Conservation (phyloP, 2,329 filamentous ascomycete species). For the Diaporthe capsici region DNA sequence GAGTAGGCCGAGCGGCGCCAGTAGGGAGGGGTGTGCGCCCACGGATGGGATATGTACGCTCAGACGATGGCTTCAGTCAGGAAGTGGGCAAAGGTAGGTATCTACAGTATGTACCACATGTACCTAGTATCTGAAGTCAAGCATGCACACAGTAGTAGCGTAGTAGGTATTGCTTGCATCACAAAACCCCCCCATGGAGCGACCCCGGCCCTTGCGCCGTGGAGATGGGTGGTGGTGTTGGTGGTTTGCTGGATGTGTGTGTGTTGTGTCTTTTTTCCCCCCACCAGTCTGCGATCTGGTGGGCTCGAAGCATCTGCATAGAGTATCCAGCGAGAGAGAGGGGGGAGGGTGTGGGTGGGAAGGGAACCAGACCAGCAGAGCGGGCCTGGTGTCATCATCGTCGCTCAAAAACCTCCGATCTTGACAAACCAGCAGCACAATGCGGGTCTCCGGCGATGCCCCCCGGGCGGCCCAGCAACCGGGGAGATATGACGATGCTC, state of each 20-base stretch:
- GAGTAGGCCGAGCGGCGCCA: conserved; percentile 1
- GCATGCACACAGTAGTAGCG: conserved; percentile 9
- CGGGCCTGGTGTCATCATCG: conserved; percentile 28
- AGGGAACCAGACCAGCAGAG: background rate
- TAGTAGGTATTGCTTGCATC: conserved; percentile 20
- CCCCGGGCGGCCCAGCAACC: conserved; percentile 11
- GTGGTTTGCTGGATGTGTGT: background rate
- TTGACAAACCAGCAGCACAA: conserved; percentile 8
- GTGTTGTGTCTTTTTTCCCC: background rate
- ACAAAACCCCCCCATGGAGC: background rate
- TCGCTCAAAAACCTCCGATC: conserved; percentile 19
- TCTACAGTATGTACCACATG: background rate
- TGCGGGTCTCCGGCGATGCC: conserved; percentile 22
- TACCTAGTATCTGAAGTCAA: background rate
- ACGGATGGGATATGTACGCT: conserved; percentile 20
- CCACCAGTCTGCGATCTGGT: conserved; percentile 24
- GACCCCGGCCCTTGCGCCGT: conserved; percentile 22
- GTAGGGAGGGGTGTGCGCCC: background rate
- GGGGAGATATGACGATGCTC: conserved; percentile 1
- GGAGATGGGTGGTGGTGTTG: background rate
- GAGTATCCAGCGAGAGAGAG: background rate
- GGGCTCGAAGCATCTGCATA: background rate
- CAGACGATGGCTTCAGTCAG: conserved; percentile 31
- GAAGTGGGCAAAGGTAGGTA: background rate
- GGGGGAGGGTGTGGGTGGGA: background rate